These are phyloP conservation scores for Solanum commersonii DNA, from an alignment of 257 asterid species.

Conservation along the genomic window DNA sequence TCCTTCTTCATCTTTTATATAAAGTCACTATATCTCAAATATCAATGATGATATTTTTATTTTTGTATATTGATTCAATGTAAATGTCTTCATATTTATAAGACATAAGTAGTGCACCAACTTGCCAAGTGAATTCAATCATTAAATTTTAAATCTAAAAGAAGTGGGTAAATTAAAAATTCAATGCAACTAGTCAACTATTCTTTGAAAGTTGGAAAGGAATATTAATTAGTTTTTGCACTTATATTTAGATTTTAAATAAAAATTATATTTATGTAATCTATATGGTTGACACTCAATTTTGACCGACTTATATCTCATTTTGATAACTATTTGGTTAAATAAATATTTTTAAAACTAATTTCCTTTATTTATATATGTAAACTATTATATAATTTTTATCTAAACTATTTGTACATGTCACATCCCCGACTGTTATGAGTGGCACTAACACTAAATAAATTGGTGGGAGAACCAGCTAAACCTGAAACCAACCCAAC, in stretches of 20 bases:
- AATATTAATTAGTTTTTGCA: not conserved
- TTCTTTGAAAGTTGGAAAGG: not conserved
- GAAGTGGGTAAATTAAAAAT: not conserved
- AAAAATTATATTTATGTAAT: no score
- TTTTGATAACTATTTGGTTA: not conserved
- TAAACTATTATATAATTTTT: no score
- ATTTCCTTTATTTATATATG: no score
- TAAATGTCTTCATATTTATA: no score
- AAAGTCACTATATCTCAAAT: no score
- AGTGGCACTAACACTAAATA: no score
- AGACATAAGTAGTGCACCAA: not conserved
- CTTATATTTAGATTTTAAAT: not conserved
- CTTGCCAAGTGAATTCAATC: not conserved
- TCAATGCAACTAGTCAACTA: not conserved
- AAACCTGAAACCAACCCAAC: no score
- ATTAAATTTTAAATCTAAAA: not conserved
- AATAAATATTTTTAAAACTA: no score
- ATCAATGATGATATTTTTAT: not conserved
- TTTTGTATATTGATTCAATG: not conserved
- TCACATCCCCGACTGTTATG: no score
- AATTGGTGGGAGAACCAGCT: no score
- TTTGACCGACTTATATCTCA: not conserved
- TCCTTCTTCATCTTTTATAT: not conserved
- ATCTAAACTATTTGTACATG: no score
- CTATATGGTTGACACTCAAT: no score